These are phyloP conservation scores for Psilocybe azurescens DNA, from an alignment of 768 basidiomycete species.

Conservation along the genomic window DNA sequence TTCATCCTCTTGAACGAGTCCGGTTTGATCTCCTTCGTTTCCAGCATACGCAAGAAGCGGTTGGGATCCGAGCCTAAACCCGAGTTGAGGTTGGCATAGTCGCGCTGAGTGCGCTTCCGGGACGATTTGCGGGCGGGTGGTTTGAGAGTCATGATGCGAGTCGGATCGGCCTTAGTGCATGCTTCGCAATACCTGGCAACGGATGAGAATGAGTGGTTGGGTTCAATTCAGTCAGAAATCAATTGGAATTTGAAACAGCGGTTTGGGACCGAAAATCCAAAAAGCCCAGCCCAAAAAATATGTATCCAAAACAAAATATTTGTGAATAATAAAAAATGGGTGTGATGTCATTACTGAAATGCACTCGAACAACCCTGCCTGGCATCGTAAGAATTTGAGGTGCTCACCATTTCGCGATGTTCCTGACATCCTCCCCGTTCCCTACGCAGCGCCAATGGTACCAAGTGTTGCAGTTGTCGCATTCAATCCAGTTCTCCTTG, in stretches of 20 bases:
- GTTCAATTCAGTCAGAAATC: neutral
- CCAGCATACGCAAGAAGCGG: constrained; percentile 73
- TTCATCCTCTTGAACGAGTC: constrained; percentile 72
- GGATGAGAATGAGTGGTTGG: neutral
- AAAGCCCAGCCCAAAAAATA: neutral
- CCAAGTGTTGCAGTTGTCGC: constrained; percentile 83
- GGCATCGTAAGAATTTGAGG: neutral
- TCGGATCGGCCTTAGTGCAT: constrained; percentile 64
- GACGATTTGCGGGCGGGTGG: constrained; percentile 82
- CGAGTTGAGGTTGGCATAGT: constrained; percentile 77
- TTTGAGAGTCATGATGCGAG: constrained; percentile 73
- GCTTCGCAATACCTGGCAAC: constrained; percentile 67
- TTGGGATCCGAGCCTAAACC: constrained; percentile 66
- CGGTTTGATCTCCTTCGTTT: constrained; percentile 65
- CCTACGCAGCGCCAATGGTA: constrained; percentile 86
- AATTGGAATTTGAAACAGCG: neutral
- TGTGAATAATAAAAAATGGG: neutral
- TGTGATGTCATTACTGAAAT: constrained; percentile 15
- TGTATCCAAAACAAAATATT: neutral
- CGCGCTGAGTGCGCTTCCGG: constrained; percentile 73
- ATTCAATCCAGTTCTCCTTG: constrained; percentile 83
- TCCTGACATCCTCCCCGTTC: constrained; percentile 63
- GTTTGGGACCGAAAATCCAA: neutral
- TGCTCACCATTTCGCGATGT: constrained; percentile 79
- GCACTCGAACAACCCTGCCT: neutral